A percentile compares a stretch with the other conserved stretches of the same genome.
Conservation (phyloP, 345 rosid genomes). For the Pseudoturritis turrita region DNA sequence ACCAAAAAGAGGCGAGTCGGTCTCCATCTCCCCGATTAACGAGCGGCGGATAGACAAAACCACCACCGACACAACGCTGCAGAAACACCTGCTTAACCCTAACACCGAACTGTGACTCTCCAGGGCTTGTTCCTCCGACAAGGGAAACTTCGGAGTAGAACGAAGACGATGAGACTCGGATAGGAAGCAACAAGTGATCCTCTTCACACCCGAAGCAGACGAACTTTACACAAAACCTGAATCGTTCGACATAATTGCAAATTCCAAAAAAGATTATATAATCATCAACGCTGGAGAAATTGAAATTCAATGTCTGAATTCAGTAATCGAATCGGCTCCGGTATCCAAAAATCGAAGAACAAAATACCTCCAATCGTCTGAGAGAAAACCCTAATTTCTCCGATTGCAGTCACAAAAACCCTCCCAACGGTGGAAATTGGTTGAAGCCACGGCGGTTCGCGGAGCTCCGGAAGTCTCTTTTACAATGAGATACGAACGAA, state of each 20-base stretch:
- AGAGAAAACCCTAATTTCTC: slow-evolving; percentile 9
- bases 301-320: background rate
- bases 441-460: slow-evolving; percentile 4
- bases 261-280: background rate
- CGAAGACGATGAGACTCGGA: slow-evolving; percentile 3
- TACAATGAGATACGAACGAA: background rate
- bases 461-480: slow-evolving; percentile 10
- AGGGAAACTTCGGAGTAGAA: background rate
- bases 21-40: slow-evolving; percentile 47
- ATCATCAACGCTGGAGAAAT: background rate
- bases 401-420: slow-evolving; percentile 4
- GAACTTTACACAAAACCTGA: background rate
- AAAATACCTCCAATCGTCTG: slow-evolving; percentile 7
- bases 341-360: background rate
- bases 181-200: slow-evolving; percentile 14
- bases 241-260: slow-evolving; percentile 1
- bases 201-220: background rate
- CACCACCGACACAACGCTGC: slow-evolving; percentile 50
- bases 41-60: slow-evolving; percentile 33
- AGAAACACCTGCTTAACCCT: slow-evolving; percentile 48
- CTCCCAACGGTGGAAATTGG: background rate
- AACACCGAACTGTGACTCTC: slow-evolving; percentile 53
- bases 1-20: slow-evolving; percentile 45
- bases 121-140: slow-evolving; percentile 41
- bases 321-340: background rate